phyloP scores from a whole-genome alignment of 208 protist species.

The Angomonas ambiguus region DNA sequence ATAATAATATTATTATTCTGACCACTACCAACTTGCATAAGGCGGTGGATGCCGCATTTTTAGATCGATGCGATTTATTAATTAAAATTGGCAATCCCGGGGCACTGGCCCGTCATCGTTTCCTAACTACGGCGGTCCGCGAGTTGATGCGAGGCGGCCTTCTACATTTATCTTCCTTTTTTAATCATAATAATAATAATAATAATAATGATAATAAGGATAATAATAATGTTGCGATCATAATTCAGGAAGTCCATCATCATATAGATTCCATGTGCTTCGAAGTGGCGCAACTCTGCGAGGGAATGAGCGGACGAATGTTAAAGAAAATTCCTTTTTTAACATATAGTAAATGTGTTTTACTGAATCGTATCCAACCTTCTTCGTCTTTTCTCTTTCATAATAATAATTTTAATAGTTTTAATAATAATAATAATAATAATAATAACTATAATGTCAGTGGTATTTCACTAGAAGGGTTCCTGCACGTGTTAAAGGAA shows the following conservation, averaged over 20 bases:
- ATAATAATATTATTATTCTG: slow-evolving; percentile 91
- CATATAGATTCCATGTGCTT: no score
- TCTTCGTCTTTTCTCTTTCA: no score
- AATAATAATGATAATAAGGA: slow-evolving; percentile 8
- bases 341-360: slow-evolving; percentile 42
- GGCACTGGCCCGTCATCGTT: slow-evolving; percentile 51
- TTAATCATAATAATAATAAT: neutral
- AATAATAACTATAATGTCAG: no score
- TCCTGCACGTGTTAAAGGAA: neutral
- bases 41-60: slow-evolving; percentile 93
- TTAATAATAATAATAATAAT: no score
- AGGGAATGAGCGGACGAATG: slow-evolving; percentile 85
- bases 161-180: no score
- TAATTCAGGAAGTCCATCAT: neutral
- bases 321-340: slow-evolving; percentile 93
- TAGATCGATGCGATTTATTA: slow-evolving; percentile 95
- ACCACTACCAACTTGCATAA: slow-evolving; percentile 95
- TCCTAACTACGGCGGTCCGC: slow-evolving; percentile 42
- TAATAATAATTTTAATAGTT: no score
- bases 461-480: no score
- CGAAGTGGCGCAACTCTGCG: slow-evolving; percentile 35
- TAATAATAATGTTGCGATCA: neutral
- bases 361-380: no score
- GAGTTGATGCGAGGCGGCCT: no score
- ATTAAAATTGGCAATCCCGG: slow-evolving; percentile 90